Evolutionary conservation across 352 stramenopile species (phyloP), one percentile per base, ranked within the genome.

Genomic region (Pythium aquatile): DNA sequence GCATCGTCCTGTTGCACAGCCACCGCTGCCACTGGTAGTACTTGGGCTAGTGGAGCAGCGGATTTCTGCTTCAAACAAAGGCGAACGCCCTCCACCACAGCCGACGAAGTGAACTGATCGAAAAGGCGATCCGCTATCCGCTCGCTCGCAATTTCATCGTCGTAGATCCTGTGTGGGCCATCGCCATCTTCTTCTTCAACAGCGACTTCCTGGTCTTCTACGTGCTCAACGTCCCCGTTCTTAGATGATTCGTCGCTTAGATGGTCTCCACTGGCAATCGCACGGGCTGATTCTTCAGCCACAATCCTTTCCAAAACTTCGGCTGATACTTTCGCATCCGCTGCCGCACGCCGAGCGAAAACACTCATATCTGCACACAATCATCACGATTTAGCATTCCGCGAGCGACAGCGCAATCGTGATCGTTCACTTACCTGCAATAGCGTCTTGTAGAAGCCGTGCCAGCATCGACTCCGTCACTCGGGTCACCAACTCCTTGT

Each of bases 151-250:
- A 5, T 20, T 17, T 42, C 33, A 11, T 39, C 37, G 37, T 16
- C 10, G 14, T 42, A 5, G 11, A 42, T 42, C 10, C 37, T 5
- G 16, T 13, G 37, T 17, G 37, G 14, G 5, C 10, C 3, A 10
- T 39, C 51, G 13, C 62, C 24, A 11, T 29, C 37, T 29, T 32
- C 37, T 54, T 3, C 7, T 9, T 30, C 13, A 10, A 47, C 26
- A 26, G 16, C 11, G 9, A 17, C 1, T 20, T 56, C 57, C 1
- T 26, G 39, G 9, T 55, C 32, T 47, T 48, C 44, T 17, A 56
- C 57, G 9, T 55, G n/a, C 48, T 48, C 44, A 3, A 56, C 57
- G 33, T 47, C 14, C 16, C 24, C 44, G 37, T 56, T 57, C 4
- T 6, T n/a, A 32, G 14, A 14, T 6, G 40, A 9, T 26, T 44